These are phyloP conservation scores for Aspergillus sp. DNA, from an alignment of 2,329 filamentous ascomycete species.

Conservation along the genomic window DNA sequence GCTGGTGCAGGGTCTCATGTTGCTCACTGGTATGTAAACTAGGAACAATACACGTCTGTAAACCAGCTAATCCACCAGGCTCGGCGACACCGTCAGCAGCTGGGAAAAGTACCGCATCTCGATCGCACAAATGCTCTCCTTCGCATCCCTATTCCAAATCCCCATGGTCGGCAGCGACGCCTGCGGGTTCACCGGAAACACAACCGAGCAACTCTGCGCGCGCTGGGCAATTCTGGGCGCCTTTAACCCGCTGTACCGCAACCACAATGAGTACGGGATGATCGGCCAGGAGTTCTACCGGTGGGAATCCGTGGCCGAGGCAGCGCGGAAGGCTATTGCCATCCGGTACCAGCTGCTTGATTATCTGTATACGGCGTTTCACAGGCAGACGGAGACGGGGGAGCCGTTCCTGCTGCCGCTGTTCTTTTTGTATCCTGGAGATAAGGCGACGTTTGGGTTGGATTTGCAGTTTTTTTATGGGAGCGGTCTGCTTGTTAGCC, in stretches of 20 bases:
- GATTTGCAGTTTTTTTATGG: conserved; percentile 62
- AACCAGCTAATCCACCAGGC: conserved; percentile 32
- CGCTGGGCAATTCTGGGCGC: conserved; percentile 73
- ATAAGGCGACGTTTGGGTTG: conserved; percentile 52
- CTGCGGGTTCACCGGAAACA: conserved; percentile 70
- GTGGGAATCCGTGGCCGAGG: conserved; percentile 63
- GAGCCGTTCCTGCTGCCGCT: conserved; percentile 67
- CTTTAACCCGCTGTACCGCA: conserved; percentile 73
- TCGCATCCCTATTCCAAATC: conserved; percentile 65
- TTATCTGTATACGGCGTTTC: conserved; percentile 73
- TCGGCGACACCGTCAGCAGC: conserved; percentile 59
- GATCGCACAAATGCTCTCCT: conserved; percentile 61
- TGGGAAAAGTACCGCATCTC: conserved; percentile 62
- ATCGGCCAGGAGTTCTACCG: conserved; percentile 72
- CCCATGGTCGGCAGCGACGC: conserved; percentile 71
- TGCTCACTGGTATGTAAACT: conserved; percentile 50
- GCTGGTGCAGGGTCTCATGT: conserved; percentile 65
- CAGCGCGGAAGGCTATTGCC: conserved; percentile 67
- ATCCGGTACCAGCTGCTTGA: conserved; percentile 74
- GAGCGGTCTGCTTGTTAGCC: conserved; percentile 56
- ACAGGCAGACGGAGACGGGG: conserved; percentile 60
- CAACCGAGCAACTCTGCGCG: conserved; percentile 67
- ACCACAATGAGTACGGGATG: conserved; percentile 61
- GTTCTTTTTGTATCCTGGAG: conserved; percentile 68
- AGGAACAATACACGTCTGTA: not conserved